phyloP scores from a whole-genome alignment of 306 rosid genomes.

The Prunus persica region Prunus_persica_NCBIv2 NC_034013.1:14082001-14082500 shows the following conservation, averaged over 20 bases:
- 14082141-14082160: background rate
- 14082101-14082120: background rate
- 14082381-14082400: constrained; percentile 42
- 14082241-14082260: no score
- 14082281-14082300: background rate
- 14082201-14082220: no score
- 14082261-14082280: no score
- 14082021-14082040: no score
- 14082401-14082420: constrained; percentile 75
- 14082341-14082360: background rate
- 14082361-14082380: constrained; percentile 31
- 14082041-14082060: no score
- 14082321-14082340: background rate
- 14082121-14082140: background rate
- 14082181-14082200: no score
- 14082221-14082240: no score
- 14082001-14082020: no score
- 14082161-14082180: no score
- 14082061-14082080: no score
- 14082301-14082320: background rate
- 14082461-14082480: constrained; percentile 54
- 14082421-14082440: constrained; percentile 59
- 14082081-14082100: no score
- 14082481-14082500: constrained; percentile 68
- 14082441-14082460: constrained; percentile 55